Conservation (phyloP, 2,329 filamentous ascomycete genomes). For the Aspergillus oerlinghausenensis region DNA sequence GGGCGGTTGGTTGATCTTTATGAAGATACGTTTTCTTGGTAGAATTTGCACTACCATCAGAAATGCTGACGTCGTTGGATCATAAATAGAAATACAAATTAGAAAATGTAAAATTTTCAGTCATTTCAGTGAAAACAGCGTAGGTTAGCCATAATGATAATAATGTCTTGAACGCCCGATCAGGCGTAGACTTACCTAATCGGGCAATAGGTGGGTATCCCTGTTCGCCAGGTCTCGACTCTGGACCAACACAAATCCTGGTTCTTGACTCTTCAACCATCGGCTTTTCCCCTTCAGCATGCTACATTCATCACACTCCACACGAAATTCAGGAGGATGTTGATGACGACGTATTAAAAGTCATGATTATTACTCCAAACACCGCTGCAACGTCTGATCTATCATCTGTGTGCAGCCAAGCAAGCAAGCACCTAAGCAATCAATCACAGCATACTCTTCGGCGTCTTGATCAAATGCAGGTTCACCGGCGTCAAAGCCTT, state of each 20-base stretch:
- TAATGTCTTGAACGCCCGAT: not conserved
- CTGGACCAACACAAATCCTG: not conserved
- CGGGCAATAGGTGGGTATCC: not conserved
- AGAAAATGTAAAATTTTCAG: too few relatives aligned
- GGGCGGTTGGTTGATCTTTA: constrained; percentile 31
- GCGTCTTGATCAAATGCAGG: constrained; percentile 46
- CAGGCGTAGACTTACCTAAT: not conserved
- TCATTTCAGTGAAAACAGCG: too few relatives aligned
- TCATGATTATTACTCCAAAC: not conserved
- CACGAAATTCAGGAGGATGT: too few relatives aligned
- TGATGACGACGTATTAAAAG: not conserved
- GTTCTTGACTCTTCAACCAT: not conserved
- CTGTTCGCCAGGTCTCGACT: not conserved
- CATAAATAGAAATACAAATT: too few relatives aligned
- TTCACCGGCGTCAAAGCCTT: constrained; percentile 55
- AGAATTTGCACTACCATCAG: constrained; percentile 3
- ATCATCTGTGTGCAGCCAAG: not conserved
- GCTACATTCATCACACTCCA: not conserved
- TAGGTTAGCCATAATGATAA: too few relatives aligned
- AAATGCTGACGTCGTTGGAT: not conserved
- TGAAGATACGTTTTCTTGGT: constrained; percentile 37
- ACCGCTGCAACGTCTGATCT: not conserved
- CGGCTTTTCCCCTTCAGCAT: not conserved
- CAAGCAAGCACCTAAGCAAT: not conserved
- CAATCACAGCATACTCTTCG: constrained; percentile 7